phyloP scores from a whole-genome alignment of 2,329 filamentous ascomycete species.

The Chalara sp. region DNA sequence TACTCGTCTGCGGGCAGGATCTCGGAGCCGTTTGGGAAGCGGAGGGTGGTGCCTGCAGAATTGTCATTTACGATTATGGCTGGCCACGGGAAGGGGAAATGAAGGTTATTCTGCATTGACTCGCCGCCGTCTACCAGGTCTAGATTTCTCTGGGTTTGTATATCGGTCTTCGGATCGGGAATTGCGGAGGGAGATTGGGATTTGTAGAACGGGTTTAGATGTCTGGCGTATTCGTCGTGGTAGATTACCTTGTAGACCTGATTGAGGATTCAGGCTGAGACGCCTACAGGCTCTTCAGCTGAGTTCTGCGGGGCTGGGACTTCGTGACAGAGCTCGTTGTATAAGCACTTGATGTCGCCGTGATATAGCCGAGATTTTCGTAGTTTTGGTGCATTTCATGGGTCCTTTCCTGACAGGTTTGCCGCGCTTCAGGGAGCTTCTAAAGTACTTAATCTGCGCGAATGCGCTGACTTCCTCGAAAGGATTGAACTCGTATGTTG shows the following conservation, averaged over 20 bases:
- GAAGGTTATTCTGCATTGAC: conserved; percentile 37
- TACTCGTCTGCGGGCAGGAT: conserved; percentile 26
- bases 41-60: conserved; percentile 33
- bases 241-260: conserved; percentile 22
- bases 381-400: conserved; percentile 37
- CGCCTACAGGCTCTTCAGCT: conserved; percentile 11
- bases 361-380: conserved; percentile 41
- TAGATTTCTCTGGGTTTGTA: conserved; percentile 29
- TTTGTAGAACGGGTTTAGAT: conserved; percentile 55
- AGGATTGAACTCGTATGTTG: conserved; percentile 58
- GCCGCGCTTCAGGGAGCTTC: conserved; percentile 49
- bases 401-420: conserved; percentile 21
- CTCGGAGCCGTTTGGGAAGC: conserved; percentile 35
- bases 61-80: conserved; percentile 38
- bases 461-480: conserved; percentile 59
- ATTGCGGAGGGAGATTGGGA: conserved; percentile 28
- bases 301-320: conserved; percentile 10
- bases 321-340: conserved; percentile 23
- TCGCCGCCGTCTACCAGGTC: conserved; percentile 40
- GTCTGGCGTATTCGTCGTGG: conserved; percentile 35
- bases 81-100: conserved; percentile 40
- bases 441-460: conserved; percentile 51
- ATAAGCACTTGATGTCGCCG: conserved; percentile 38
- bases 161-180: conserved; percentile 33
- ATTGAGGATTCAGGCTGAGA: conserved; percentile 26